Evolutionary conservation across 805 yeast genomes (phyloP).

Genomic region (Starmerella cellae): DNA sequence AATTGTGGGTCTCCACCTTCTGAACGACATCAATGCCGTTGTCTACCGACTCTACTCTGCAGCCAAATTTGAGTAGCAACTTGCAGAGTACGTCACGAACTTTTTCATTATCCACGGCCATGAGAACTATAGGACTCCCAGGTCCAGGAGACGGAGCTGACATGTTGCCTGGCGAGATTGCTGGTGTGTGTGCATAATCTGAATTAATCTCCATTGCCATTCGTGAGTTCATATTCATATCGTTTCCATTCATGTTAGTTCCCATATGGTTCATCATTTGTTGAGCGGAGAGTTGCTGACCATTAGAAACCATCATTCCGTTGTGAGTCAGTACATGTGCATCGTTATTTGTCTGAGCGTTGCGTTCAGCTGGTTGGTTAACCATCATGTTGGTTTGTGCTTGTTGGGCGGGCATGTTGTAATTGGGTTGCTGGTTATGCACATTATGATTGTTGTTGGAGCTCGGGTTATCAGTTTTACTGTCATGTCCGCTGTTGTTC

Average conservation of each 20-base stretch:
- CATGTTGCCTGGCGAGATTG: background rate
- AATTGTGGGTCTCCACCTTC: constrained; percentile 53
- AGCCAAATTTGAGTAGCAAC: constrained; percentile 75
- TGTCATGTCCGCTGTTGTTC: too few relatives aligned
- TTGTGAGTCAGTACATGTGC: background rate
- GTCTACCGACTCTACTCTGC: constrained; percentile 81
- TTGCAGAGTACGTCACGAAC: constrained; percentile 67
- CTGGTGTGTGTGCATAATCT: background rate
- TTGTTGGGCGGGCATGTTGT: background rate
- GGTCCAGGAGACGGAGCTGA: constrained; percentile 28
- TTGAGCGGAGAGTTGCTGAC: background rate
- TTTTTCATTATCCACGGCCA: constrained; percentile 45
- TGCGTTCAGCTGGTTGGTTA: background rate
- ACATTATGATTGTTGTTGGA: background rate
- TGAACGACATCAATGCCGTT: constrained; percentile 85
- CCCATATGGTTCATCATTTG: background rate
- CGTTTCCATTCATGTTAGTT: background rate
- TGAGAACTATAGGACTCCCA: constrained; percentile 7
- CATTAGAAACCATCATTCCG: background rate
- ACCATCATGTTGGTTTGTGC: background rate
- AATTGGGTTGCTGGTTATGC: background rate
- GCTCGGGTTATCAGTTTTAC: too few relatives aligned
- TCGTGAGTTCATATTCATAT: background rate
- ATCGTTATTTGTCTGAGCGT: background rate
- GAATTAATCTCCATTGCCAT: background rate